Conservation (phyloP, 495 filamentous ascomycete genomes). For the Penicillium manginii region DNA sequence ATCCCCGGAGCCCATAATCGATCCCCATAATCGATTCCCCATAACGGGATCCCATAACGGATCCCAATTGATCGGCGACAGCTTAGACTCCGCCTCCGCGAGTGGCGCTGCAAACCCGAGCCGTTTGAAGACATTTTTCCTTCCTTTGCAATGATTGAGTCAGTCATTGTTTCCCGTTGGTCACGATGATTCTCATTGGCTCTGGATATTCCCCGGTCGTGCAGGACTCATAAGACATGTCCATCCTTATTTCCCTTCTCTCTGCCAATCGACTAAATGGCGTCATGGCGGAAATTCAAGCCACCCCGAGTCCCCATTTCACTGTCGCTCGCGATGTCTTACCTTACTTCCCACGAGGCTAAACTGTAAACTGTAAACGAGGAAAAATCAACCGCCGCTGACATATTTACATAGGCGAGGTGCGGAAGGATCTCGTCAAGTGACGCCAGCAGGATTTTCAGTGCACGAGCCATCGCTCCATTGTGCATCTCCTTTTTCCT, state of each 20-base stretch:
- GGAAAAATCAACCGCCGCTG: neutral
- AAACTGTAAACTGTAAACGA: neutral
- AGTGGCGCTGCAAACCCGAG: neutral
- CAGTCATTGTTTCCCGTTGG: neutral
- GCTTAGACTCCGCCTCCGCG: slow-evolving; percentile 7
- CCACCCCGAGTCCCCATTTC: neutral
- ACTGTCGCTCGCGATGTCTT: neutral
- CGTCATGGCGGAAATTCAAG: slow-evolving; percentile 8
- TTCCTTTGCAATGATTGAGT: neutral
- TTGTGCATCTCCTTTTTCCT: neutral
- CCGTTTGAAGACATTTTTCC: neutral
- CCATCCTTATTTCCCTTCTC: slow-evolving; percentile 18
- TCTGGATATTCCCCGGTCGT: slow-evolving; percentile 10
- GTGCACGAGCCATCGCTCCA: neutral
- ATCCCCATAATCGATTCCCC: no score
- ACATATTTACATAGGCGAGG: neutral
- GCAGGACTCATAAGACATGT: slow-evolving; percentile 6
- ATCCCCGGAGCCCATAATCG: neutral
- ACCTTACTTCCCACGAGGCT: neutral
- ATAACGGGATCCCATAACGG: no score
- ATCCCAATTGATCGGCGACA: slow-evolving; percentile 2
- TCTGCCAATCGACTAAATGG: slow-evolving; percentile 2
- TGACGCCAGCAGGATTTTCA: neutral
- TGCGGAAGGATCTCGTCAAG: neutral
- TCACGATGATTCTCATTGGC: slow-evolving; percentile 1